Conservation (phyloP, 2,329 filamentous ascomycete species). For the Parasarocladium wereldwijsianum region DNA sequence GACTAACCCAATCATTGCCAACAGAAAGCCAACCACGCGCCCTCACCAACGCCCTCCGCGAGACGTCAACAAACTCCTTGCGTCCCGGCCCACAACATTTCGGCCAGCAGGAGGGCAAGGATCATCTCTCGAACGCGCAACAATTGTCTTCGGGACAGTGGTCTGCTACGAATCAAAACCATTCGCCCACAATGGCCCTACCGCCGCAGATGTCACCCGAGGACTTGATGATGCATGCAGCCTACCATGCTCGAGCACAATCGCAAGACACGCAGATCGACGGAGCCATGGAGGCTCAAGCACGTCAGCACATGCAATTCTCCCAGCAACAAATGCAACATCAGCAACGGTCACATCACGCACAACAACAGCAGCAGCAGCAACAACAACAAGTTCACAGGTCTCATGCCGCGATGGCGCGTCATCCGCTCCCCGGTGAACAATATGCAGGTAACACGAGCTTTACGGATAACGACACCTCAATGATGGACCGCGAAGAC, state of each 20-base stretch:
- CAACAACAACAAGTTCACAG: conserved; percentile 18
- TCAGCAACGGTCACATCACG: conserved; percentile 3
- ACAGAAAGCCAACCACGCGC: no score
- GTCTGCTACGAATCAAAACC: conserved; percentile 25
- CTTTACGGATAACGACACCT: conserved; percentile 42
- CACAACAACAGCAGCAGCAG: conserved; percentile 10
- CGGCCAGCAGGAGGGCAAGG: no score
- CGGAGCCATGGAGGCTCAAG: conserved; percentile 26
- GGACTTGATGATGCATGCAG: conserved; percentile 43
- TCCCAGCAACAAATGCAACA: conserved; percentile 23
- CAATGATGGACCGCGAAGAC: conserved; percentile 45
- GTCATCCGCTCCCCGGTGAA: conserved; percentile 40
- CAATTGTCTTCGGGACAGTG: conserved; percentile 4
- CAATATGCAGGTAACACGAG: conserved; percentile 35
- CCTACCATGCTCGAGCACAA: conserved; percentile 39
- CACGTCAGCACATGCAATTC: conserved; percentile 26
- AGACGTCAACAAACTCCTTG: no score
- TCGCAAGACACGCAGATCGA: conserved; percentile 34
- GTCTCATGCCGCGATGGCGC: conserved; percentile 19
- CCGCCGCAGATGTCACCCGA: conserved; percentile 37
- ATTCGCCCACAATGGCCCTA: conserved; percentile 26
- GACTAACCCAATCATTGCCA: no score
- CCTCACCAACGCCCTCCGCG: no score
- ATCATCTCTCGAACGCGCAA: background rate
- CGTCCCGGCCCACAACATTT: no score